Conservation (phyloP, 805 yeast species). For the Wickerhamiella siamensis region DNA sequence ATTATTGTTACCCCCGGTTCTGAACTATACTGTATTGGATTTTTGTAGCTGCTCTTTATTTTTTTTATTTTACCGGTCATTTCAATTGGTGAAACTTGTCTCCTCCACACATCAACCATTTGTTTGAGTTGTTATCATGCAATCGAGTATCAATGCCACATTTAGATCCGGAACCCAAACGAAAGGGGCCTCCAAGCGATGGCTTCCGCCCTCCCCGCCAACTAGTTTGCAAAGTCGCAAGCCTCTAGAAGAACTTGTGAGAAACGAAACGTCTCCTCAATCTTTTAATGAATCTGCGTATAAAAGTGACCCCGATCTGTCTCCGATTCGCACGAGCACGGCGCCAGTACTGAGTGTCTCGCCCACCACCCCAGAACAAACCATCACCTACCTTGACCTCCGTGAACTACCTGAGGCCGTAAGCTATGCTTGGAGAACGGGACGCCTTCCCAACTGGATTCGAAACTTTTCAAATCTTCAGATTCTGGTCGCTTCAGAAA, state of each 20-base stretch:
- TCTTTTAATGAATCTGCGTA: background rate
- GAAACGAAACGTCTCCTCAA: background rate
- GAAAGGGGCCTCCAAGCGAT: no score
- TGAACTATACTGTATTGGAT: no score
- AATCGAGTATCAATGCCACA: no score
- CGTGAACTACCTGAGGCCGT: constrained; percentile 9
- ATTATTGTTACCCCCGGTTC: no score
- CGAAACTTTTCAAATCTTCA: constrained; percentile 14
- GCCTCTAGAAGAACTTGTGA: background rate
- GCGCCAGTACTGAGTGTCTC: background rate
- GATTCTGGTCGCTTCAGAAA: constrained; percentile 15
- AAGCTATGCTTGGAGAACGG: constrained; percentile 14
- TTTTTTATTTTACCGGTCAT: no score
- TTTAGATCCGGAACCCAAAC: no score
- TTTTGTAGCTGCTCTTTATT: no score
- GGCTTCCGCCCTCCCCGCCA: background rate
- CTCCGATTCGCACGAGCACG: no score
- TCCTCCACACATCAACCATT: no score
- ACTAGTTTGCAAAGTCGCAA: background rate
- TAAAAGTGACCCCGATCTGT: background rate
- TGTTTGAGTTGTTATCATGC: no score
- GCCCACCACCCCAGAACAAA: no score
- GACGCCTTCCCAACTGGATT: constrained; percentile 19
- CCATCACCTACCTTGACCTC: constrained; percentile 16
- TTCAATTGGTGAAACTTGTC: no score